phyloP scores from a whole-genome alignment of 768 basidiomycete species.

The Mycena vitilis region DNA sequence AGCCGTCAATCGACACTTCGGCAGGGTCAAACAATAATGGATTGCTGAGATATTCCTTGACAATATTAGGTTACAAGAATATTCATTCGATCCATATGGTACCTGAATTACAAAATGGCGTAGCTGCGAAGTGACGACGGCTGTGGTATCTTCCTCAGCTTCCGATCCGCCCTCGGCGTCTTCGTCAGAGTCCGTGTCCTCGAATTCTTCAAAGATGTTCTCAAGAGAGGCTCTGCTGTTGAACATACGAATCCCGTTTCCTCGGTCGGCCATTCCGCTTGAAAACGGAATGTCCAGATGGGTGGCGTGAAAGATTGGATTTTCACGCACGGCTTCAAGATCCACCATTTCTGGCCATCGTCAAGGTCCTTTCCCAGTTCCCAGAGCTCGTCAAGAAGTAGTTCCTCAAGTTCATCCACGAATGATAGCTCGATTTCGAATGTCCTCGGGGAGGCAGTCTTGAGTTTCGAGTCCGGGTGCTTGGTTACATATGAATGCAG shows the following conservation, averaged over 20 bases:
- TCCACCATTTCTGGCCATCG: slow-evolving; percentile 78
- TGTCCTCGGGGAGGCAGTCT: slow-evolving; percentile 71
- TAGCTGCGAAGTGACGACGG: slow-evolving; percentile 86
- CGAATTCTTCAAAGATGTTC: slow-evolving; percentile 85
- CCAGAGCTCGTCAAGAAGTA: slow-evolving; percentile 93
- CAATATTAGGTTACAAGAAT: slow-evolving; percentile 19
- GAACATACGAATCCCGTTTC: slow-evolving; percentile 94
- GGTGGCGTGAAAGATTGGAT: slow-evolving; percentile 5
- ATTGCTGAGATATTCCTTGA: slow-evolving; percentile 84
- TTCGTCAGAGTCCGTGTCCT: slow-evolving; percentile 63
- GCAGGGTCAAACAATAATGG: slow-evolving; percentile 84
- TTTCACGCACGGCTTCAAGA: slow-evolving; percentile 82
- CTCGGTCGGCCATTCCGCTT: slow-evolving; percentile 93
- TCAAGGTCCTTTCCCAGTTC: slow-evolving; percentile 79
- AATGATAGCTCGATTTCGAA: slow-evolving; percentile 90
- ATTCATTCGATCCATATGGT: slow-evolving; percentile 27
- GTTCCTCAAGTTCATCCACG: slow-evolving; percentile 94
- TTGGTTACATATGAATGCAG: slow-evolving; percentile 69
- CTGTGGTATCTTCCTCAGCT: slow-evolving; percentile 51
- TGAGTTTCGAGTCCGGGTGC: slow-evolving; percentile 68
- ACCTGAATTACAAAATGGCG: slow-evolving; percentile 98
- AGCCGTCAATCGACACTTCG: slow-evolving; percentile 50
- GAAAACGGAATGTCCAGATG: slow-evolving; percentile 13
- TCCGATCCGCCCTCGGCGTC: slow-evolving; percentile 46
- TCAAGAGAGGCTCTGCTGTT: slow-evolving; percentile 78